Evolutionary conservation across 2,329 filamentous ascomycete species (phyloP).

Genomic region (Colletotrichum kahawae): DNA sequence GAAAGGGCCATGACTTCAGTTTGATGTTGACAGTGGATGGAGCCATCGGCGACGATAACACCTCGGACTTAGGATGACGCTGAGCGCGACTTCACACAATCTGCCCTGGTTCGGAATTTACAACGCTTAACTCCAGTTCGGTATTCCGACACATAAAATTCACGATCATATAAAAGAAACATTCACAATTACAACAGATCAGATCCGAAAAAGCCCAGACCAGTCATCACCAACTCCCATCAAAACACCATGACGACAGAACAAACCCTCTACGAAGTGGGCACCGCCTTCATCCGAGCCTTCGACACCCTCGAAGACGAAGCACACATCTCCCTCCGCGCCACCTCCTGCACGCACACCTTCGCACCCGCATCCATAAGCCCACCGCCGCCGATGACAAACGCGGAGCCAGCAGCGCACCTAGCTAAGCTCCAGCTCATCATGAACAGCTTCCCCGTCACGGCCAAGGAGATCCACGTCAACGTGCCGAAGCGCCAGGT

Average conservation of each 20-base stretch:
- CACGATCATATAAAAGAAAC: neutral
- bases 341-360: neutral
- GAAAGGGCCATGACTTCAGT: no score
- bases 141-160: neutral
- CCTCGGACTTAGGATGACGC: neutral
- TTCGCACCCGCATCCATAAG: neutral
- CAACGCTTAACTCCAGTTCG: neutral
- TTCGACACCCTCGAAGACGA: neutral
- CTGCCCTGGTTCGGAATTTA: neutral
- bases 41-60: fast-evolving
- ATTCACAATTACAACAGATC: neutral
- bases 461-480: neutral
- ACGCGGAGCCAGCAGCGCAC: neutral
- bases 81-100: neutral
- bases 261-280: neutral
- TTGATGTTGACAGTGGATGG: neutral
- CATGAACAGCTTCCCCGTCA: neutral
- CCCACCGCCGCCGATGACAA: neutral
- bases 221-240: neutral
- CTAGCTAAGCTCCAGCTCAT: fast-evolving
- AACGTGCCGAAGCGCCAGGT: neutral
- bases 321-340: neutral
- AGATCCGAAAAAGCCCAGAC: fast-evolving
- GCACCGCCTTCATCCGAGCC: neutral
- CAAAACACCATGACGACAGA: neutral